Conservation (phyloP, 1,284 basidiomycete genomes). For the Coniferiporia sulphurascens region DNA sequence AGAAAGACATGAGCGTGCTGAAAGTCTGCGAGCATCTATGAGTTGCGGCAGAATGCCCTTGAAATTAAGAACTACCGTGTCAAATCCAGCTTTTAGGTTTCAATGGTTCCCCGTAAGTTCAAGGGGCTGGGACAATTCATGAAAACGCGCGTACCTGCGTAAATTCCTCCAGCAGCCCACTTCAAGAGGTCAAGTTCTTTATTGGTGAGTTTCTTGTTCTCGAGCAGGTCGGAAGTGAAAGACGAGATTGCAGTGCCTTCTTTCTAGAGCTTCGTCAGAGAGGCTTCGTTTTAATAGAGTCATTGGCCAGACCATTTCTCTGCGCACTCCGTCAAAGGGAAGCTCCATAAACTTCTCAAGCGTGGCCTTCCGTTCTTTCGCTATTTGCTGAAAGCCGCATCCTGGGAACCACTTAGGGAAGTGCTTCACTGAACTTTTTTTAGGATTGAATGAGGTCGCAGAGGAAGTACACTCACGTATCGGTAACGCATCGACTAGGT, state of each 20-base stretch:
- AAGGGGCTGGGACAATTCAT: not conserved
- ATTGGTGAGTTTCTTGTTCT: not conserved
- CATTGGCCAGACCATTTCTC: not conserved
- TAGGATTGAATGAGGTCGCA: not conserved
- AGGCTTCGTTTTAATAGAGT: too few species aligned
- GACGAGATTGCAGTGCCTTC: not conserved
- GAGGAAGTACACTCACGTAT: conserved; percentile 12
- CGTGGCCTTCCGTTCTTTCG: conserved; percentile 13
- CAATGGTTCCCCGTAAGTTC: conserved; percentile 17
- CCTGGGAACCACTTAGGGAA: conserved; percentile 18
- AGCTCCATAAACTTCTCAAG: not conserved
- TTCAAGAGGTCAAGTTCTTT: not conserved
- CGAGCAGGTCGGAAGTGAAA: conserved; percentile 7
- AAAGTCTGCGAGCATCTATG: conserved; percentile 34
- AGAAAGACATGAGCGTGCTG: conserved; percentile 42
- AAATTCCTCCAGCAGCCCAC: conserved; percentile 7
- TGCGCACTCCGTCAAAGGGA: not conserved
- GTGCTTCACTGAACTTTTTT: conserved; percentile 12
- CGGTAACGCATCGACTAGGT: conserved; percentile 7
- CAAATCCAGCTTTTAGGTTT: conserved; percentile 9
- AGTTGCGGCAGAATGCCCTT: too few species aligned
- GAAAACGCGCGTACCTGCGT: conserved; percentile 1
- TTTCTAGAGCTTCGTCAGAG: not conserved
- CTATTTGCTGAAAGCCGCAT: conserved; percentile 11
- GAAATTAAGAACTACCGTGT: not conserved